These are phyloP conservation scores for Silene coronaria DNA, from an alignment of 179 eudicot species.

Conservation along the genomic window DNA sequence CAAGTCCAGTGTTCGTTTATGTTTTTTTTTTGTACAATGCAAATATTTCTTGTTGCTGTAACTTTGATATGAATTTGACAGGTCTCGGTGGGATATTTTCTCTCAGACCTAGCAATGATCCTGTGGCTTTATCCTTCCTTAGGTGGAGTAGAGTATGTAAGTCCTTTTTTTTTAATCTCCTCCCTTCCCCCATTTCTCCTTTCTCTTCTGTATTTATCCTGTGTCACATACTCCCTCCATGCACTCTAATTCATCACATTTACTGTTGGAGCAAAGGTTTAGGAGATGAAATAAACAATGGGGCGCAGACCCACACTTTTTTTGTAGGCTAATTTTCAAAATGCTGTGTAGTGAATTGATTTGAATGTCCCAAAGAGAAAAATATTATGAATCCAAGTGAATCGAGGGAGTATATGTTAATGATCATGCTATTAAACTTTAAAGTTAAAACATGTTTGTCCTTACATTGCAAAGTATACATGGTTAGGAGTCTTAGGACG, in stretches of 20 bases:
- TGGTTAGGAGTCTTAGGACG: not conserved
- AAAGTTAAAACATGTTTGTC: not conserved
- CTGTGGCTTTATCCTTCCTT: constrained; percentile 84
- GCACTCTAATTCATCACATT: too few relatives aligned
- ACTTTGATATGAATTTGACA: constrained; percentile 39
- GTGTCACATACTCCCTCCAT: not conserved
- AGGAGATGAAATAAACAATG: too few relatives aligned
- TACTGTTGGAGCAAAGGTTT: too few relatives aligned
- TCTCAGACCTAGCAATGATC: constrained; percentile 83
- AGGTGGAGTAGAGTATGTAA: constrained; percentile 93
- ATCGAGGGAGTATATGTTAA: too few relatives aligned
- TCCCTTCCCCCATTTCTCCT: not conserved
- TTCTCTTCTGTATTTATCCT: not conserved
- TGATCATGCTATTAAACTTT: too few relatives aligned
- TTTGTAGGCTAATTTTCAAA: too few relatives aligned
- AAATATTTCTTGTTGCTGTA: constrained; percentile 14
- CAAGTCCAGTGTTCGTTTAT: not conserved
- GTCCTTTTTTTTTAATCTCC: constrained; percentile 24
- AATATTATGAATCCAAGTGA: too few relatives aligned
- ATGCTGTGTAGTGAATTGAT: too few relatives aligned
- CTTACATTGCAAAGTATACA: not conserved
- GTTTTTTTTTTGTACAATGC: too few relatives aligned
- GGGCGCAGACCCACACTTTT: too few relatives aligned
- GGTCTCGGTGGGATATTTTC: constrained; percentile 89
- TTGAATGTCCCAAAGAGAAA: too few relatives aligned